Evolutionary conservation across 2,329 filamentous ascomycete genomes (phyloP).

Genomic region (Acrocalymma vagum): DNA sequence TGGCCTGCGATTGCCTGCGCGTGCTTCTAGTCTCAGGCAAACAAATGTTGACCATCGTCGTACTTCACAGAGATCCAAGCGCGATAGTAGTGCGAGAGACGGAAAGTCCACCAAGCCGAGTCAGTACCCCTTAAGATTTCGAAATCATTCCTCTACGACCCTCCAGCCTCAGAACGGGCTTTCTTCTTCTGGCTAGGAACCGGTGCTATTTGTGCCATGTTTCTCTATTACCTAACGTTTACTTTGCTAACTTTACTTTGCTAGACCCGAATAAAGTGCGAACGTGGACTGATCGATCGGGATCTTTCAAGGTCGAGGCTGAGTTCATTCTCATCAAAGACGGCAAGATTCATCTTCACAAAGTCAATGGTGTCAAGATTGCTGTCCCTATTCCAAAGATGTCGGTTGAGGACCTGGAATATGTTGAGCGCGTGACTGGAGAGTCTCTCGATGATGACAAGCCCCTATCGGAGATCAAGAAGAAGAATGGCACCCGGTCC

Average conservation of each 20-base stretch:
- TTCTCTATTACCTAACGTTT: background rate
- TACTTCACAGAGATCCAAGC: conserved; percentile 75
- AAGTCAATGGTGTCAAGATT: conserved; percentile 97
- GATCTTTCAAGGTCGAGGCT: conserved; percentile 96
- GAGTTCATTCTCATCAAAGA: conserved; percentile 95
- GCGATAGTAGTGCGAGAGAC: conserved; percentile 70
- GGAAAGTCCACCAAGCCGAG: conserved; percentile 72
- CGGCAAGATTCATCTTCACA: conserved; percentile 97
- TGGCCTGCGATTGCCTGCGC: conserved; percentile 77
- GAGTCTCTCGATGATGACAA: conserved; percentile 91
- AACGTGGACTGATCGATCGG: conserved; percentile 93
- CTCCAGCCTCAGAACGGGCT: too few species aligned
- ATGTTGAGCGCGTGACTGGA: conserved; percentile 88
- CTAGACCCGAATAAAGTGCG: conserved; percentile 79
- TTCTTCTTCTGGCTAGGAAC: background rate
- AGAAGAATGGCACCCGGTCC: conserved; percentile 54
- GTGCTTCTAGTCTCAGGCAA: conserved; percentile 79
- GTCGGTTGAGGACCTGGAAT: conserved; percentile 94
- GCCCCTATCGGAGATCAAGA: conserved; percentile 82
- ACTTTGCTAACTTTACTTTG: conserved; percentile 16
- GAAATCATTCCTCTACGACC: too few species aligned
- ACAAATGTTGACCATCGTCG: conserved; percentile 72
- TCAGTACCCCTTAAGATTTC: conserved; percentile 58
- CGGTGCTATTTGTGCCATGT: background rate
- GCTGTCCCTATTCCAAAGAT: conserved; percentile 95